Evolutionary conservation across 495 filamentous ascomycete species (phyloP).

Genomic region (Penicillium paxilli): DNA sequence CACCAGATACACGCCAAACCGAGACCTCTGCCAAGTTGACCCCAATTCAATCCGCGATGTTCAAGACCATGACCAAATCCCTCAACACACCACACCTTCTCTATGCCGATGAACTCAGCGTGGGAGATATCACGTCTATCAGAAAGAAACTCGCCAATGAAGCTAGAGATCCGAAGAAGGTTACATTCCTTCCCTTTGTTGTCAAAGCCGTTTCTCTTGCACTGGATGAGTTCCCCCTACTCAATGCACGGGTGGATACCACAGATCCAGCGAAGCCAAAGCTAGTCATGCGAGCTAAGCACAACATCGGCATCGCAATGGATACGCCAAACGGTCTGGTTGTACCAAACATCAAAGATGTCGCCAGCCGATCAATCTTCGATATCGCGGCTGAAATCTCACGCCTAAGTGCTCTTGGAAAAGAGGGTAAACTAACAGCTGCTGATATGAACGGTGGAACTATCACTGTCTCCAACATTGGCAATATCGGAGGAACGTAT

Average conservation of each 20-base stretch:
- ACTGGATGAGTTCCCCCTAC: constrained; percentile 74
- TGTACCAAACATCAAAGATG: constrained; percentile 92
- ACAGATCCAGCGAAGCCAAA: constrained; percentile 59
- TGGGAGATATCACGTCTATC: constrained; percentile 68
- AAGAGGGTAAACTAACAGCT: constrained; percentile 69
- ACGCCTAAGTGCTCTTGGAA: constrained; percentile 70
- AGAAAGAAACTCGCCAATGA: constrained; percentile 59
- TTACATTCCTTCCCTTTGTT: constrained; percentile 91
- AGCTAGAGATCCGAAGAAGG: constrained; percentile 52
- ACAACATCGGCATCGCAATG: constrained; percentile 97
- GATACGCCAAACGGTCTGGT: constrained; percentile 88
- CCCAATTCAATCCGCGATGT: constrained; percentile 87
- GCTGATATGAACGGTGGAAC: constrained; percentile 83
- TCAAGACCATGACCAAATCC: constrained; percentile 96
- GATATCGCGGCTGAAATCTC: constrained; percentile 75
- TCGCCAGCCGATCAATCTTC: constrained; percentile 68
- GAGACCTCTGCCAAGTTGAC: constrained; percentile 70
- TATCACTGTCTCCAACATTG: constrained; percentile 95
- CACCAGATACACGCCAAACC: constrained; percentile 46
- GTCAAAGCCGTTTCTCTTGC: constrained; percentile 91
- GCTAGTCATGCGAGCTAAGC: constrained; percentile 73
- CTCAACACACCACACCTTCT: constrained; percentile 91
- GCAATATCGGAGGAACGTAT: constrained; percentile 93
- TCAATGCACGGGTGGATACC: constrained; percentile 81
- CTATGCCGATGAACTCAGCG: constrained; percentile 82